A percentile compares a stretch with the other conserved stretches of the same genome.
Conservation (phyloP, 176 grass and related monocot genomes). For the Oryza glaberrima region DNA sequence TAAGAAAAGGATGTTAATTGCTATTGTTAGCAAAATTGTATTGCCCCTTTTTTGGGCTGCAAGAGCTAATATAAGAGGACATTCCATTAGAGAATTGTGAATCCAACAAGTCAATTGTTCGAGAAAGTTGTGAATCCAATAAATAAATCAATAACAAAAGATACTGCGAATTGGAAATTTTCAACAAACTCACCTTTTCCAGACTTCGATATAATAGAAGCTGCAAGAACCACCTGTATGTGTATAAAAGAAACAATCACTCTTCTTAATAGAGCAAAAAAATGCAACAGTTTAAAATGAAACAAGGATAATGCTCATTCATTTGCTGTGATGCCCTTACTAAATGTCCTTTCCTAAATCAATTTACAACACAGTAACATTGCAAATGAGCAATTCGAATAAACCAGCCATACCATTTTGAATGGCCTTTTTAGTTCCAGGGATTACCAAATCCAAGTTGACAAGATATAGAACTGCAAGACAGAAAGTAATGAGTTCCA, state of each 20-base stretch:
- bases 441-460: constrained; percentile 32
- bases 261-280: constrained; percentile 13
- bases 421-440: constrained; percentile 1
- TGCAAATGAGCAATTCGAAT: constrained; percentile 4
- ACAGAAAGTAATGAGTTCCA: constrained; percentile 33
- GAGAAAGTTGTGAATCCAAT: neutral
- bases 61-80: neutral
- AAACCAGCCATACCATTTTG: constrained; percentile 52
- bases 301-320: neutral
- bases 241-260: constrained; percentile 29
- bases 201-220: constrained; percentile 72
- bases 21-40: constrained; percentile 4
- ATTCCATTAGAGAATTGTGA: neutral
- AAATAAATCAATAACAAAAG: neutral
- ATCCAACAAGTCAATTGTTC: neutral
- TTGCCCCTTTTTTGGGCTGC: neutral
- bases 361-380: constrained; percentile 26
- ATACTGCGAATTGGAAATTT: constrained; percentile 10
- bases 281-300: neutral
- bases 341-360: neutral
- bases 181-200: constrained; percentile 71
- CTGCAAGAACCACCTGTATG: constrained; percentile 75
- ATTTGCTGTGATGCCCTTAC: neutral
- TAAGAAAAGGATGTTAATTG: constrained; percentile 23
- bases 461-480: constrained; percentile 27